Conservation (phyloP, 2,329 filamentous ascomycete genomes). For the Chalara sp. region DNA sequence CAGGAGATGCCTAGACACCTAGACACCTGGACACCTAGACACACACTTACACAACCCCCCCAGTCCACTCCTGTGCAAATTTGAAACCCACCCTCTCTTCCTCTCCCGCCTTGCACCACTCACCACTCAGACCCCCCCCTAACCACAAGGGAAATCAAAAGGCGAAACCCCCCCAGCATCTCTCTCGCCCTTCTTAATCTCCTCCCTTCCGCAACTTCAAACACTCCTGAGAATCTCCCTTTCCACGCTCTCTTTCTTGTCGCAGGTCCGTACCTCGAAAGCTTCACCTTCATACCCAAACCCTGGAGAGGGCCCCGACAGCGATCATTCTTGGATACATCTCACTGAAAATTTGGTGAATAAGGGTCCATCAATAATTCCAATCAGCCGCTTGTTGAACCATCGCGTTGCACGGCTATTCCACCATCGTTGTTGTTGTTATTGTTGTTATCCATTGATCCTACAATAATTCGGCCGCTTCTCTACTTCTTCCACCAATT, state of each 20-base stretch:
- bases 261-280: conserved; percentile 20
- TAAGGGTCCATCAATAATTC: not conserved
- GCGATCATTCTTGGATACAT: conserved; percentile 9
- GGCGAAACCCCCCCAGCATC: not conserved
- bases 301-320: conserved; percentile 11
- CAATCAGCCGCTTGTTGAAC: conserved; percentile 3
- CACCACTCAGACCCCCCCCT: not conserved
- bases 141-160: not conserved
- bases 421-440: too few species aligned
- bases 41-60: too few species aligned
- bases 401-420: not conserved
- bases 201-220: not conserved
- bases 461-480: conserved; percentile 1
- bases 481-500: conserved; percentile 2
- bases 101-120: not conserved
- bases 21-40: not conserved
- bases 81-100: not conserved
- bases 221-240: not conserved
- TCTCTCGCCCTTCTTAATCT: not conserved
- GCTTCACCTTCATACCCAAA: conserved; percentile 2
- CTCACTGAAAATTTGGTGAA: not conserved
- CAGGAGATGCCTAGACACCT: too few species aligned
- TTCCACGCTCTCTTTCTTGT: conserved; percentile 28
- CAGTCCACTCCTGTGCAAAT: too few species aligned
- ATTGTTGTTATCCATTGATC: not conserved